Conservation (phyloP, 75 land plant species). For the Isoetes taiwanensis region DNA sequence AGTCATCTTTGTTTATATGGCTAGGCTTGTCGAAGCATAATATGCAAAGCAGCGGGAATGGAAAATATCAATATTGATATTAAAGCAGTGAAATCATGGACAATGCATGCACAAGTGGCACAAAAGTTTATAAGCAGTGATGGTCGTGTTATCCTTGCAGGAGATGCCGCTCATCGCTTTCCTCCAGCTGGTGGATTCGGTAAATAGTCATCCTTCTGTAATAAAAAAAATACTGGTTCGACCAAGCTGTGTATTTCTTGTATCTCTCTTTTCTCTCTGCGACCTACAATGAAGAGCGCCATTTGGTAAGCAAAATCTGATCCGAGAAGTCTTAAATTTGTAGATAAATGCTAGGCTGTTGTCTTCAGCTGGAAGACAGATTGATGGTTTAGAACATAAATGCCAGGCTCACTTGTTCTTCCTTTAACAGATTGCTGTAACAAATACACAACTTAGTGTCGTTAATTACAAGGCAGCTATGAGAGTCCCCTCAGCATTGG, state of each 20-base stretch:
- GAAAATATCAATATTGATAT: conserved; percentile 37
- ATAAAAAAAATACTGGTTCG: too few relatives aligned
- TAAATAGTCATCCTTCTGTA: conserved; percentile 9
- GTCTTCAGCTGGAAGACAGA: too few relatives aligned
- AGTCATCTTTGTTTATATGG: too few relatives aligned
- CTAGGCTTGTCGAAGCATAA: conserved; percentile 63
- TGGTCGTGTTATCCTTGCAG: conserved; percentile 64
- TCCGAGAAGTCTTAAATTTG: too few relatives aligned
- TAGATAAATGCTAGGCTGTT: too few relatives aligned
- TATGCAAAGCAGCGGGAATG: conserved; percentile 44
- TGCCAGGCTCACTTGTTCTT: too few relatives aligned
- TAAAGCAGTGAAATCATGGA: conserved; percentile 70
- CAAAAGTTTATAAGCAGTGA: conserved; percentile 33
- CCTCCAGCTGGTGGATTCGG: conserved; percentile 99
- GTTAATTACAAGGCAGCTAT: conserved; percentile 88
- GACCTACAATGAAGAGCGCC: too few relatives aligned
- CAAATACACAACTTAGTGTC: conserved; percentile 76
- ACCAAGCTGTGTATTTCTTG: too few relatives aligned
- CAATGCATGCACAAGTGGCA: conserved; percentile 97
- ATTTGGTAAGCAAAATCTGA: too few relatives aligned
- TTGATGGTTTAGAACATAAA: too few relatives aligned
- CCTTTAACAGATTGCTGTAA: conserved; percentile 52
- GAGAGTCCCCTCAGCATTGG: conserved; percentile 84
- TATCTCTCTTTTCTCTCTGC: too few relatives aligned
- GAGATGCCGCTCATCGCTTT: conserved; percentile 94